A percentile compares a stretch with the other conserved stretches of the same genome.
Evolutionary conservation across 192 early-diverging fungal species (phyloP).

Genomic region (Coemansia umbellata): DNA sequence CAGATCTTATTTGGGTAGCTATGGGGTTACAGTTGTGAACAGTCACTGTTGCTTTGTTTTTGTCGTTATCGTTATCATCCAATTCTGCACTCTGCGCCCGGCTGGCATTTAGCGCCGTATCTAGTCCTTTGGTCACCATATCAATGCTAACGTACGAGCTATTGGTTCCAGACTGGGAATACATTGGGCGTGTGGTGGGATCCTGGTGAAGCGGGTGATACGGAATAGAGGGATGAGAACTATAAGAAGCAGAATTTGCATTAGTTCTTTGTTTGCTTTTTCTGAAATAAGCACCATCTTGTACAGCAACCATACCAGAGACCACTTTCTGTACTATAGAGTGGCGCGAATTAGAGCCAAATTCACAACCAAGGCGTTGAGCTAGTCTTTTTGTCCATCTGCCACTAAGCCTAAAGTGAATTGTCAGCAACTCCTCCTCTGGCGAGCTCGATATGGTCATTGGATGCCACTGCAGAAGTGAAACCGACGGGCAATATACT

Average conservation of each 20-base stretch:
- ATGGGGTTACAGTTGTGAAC: background rate
- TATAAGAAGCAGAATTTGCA: background rate
- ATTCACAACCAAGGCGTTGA: conserved; percentile 63
- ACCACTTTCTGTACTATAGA: conserved; percentile 9
- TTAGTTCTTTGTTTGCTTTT: background rate
- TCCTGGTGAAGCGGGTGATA: conserved; percentile 44
- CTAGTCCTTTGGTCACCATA: conserved; percentile 16
- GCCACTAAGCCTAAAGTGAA: conserved; percentile 75
- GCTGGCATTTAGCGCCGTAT: background rate
- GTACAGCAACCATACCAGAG: conserved; percentile 3
- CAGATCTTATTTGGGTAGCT: no score
- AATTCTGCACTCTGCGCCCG: no score
- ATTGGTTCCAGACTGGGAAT: conserved; percentile 20
- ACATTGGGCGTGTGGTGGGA: conserved; percentile 15
- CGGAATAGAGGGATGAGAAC: conserved; percentile 1
- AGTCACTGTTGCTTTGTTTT: background rate
- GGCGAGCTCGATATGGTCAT: conserved; percentile 72
- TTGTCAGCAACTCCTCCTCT: conserved; percentile 70
- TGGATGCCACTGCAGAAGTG: conserved; percentile 73
- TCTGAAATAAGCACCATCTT: background rate
- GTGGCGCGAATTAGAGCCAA: conserved; percentile 22
- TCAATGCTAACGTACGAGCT: conserved; percentile 44
- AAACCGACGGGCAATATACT: conserved; percentile 66
- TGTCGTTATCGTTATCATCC: no score
- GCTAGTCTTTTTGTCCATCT: conserved; percentile 67